Percentiles rank a stretch among this genome's conserved stretches.
phyloP scores from a whole-genome alignment of 805 yeast species.

The Sugiyamaella qingdaonensis region DNA sequence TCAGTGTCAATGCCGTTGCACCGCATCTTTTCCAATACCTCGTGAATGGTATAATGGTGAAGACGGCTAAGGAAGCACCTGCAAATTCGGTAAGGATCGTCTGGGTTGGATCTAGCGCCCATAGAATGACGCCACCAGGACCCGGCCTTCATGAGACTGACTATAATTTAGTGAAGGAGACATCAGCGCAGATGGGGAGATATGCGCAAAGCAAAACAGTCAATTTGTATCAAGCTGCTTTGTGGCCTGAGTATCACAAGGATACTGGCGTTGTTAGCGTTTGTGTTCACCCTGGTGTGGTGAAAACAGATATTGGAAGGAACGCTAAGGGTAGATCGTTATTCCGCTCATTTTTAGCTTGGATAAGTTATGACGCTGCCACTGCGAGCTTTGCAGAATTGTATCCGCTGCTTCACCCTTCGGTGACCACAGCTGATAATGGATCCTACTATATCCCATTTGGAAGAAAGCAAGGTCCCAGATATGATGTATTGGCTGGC shows the following conservation, averaged over 20 bases:
- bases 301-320: conserved; percentile 36
- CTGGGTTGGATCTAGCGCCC: conserved; percentile 44
- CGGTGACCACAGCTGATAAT: conserved; percentile 26
- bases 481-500: conserved; percentile 37
- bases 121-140: conserved; percentile 28
- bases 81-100: conserved; percentile 38
- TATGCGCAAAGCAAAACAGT: conserved; percentile 47
- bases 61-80: conserved; percentile 29
- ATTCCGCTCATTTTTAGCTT: neutral
- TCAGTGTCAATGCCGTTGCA: conserved; percentile 47
- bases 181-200: conserved; percentile 4
- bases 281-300: conserved; percentile 42
- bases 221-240: conserved; percentile 34
- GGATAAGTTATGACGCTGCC: conserved; percentile 20
- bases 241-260: conserved; percentile 36
- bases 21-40: conserved; percentile 42
- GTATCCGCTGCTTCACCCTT: conserved; percentile 41
- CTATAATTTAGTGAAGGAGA: conserved; percentile 22
- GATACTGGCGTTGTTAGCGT: conserved; percentile 33
- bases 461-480: conserved; percentile 38
- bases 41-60: conserved; percentile 36
- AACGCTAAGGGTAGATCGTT: conserved; percentile 9
- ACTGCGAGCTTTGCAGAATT: conserved; percentile 43
- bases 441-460: conserved; percentile 41
- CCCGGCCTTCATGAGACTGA: conserved; percentile 36